Conservation (phyloP, 345 rosid species). For the Murraya paniculata region DNA sequence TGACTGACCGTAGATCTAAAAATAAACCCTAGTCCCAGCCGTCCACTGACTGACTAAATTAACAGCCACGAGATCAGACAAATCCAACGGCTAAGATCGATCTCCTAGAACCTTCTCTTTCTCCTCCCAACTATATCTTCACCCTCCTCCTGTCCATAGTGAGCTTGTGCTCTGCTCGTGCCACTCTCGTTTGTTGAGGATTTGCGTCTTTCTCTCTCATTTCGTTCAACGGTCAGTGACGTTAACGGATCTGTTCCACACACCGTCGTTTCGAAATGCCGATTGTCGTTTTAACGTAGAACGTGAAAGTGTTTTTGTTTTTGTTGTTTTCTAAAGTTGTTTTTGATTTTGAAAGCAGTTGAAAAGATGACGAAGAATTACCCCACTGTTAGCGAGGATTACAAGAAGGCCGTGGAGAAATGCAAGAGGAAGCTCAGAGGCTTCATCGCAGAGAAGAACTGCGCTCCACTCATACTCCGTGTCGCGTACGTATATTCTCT, state of each 20-base stretch:
- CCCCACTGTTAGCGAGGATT: constrained; percentile 79
- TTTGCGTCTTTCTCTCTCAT: background rate
- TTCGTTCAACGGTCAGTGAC: constrained; percentile 7
- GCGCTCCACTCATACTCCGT: constrained; percentile 96
- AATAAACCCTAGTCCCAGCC: constrained; percentile 17
- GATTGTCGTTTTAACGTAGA: background rate
- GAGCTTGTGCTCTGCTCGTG: constrained; percentile 59
- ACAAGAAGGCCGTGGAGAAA: constrained; percentile 74
- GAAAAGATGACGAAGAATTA: constrained; percentile 73
- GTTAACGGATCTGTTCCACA: background rate
- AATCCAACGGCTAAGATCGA: constrained; percentile 37
- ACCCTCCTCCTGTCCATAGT: background rate
- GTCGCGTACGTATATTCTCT: constrained; percentile 50
- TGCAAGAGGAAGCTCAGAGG: constrained; percentile 85
- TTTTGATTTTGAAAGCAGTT: constrained; percentile 8
- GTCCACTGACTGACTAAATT: constrained; percentile 7
- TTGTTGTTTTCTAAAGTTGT: background rate
- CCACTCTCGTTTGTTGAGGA: constrained; percentile 16
- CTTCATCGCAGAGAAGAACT: constrained; percentile 79
- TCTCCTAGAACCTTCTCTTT: constrained; percentile 50
- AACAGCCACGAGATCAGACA: constrained; percentile 37
- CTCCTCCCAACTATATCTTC: constrained; percentile 24
- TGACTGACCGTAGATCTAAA: constrained; percentile 14
- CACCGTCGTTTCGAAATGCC: background rate
- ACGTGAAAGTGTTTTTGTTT: background rate